Percentiles rank a stretch among this genome's conserved stretches.
Conservation (phyloP, 2,329 filamentous ascomycete species). For the Clathrospora elynae region DNA sequence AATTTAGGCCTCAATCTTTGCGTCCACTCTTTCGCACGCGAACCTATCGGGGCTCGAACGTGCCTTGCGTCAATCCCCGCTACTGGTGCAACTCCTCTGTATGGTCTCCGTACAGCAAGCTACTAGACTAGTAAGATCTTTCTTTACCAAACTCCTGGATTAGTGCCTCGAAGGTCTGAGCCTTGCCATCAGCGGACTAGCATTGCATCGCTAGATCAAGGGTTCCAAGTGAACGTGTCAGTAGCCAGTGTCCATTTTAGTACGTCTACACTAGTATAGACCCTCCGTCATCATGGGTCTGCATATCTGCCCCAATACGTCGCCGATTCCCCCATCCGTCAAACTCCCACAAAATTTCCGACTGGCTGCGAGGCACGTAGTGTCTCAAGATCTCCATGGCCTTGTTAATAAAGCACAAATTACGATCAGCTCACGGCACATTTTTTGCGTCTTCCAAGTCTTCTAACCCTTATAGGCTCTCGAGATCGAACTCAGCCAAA, state of each 20-base stretch:
- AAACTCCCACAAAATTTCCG: constrained; percentile 5
- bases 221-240: constrained; percentile 13
- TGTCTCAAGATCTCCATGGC: constrained; percentile 14
- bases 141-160: too few relatives aligned
- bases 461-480: constrained; percentile 26
- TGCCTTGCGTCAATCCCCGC: constrained; percentile 15
- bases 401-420: constrained; percentile 42
- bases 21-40: too few relatives aligned
- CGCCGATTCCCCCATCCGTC: constrained; percentile 4
- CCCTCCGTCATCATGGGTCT: constrained; percentile 26
- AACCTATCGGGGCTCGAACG: too few relatives aligned
- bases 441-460: constrained; percentile 36
- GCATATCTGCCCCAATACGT: constrained; percentile 12
- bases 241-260: constrained; percentile 12
- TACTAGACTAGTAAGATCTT: constrained; percentile 10
- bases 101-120: constrained; percentile 7
- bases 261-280: constrained; percentile 28
- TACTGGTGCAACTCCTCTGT: constrained; percentile 2
- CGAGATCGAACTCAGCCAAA: constrained; percentile 30
- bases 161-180: constrained; percentile 5
- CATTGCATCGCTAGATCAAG: constrained; percentile 4
- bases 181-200: constrained; percentile 8
- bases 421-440: constrained; percentile 38
- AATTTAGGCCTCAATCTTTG: constrained; percentile 7
- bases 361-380: background rate